Percentiles rank a stretch among this genome's conserved stretches.
Evolutionary conservation across 305 asterid genomes (phyloP).

Genomic region (Fraxinus dipetala): DNA sequence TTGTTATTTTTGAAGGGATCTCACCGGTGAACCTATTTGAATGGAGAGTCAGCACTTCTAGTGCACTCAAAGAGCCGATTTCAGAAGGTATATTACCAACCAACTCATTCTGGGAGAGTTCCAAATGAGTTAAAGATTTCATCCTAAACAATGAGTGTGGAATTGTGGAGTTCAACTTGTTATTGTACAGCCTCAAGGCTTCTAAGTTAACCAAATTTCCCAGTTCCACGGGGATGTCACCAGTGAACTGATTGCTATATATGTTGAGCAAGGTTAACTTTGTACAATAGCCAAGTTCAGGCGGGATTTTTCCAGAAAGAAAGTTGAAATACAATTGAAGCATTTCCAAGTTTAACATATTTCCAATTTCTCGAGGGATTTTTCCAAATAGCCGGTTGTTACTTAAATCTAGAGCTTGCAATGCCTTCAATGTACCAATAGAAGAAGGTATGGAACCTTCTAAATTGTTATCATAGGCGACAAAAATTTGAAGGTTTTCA

Average conservation of each 20-base stretch:
- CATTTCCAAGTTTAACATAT: slow-evolving; percentile 40
- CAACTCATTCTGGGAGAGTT: slow-evolving; percentile 57
- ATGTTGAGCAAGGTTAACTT: slow-evolving; percentile 44
- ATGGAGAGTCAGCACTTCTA: slow-evolving; percentile 67
- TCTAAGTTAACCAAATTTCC: slow-evolving; percentile 50
- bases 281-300: slow-evolving; percentile 48
- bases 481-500: slow-evolving; percentile 48
- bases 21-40: slow-evolving; percentile 60
- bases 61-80: slow-evolving; percentile 47
- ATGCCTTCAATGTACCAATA: slow-evolving; percentile 40
- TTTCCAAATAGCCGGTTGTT: slow-evolving; percentile 54
- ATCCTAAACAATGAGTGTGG: slow-evolving; percentile 56
- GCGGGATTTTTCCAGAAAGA: slow-evolving; percentile 65
- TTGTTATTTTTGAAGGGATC: slow-evolving; percentile 56
- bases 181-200: slow-evolving; percentile 43
- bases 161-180: slow-evolving; percentile 59
- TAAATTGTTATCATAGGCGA: slow-evolving; percentile 47
- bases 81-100: slow-evolving; percentile 46
- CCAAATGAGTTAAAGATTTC: slow-evolving; percentile 46
- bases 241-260: slow-evolving; percentile 48
- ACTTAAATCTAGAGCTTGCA: slow-evolving; percentile 60
- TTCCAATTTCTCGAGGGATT: slow-evolving; percentile 67
- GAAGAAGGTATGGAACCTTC: slow-evolving; percentile 66
- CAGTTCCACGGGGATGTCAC: slow-evolving; percentile 58
- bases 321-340: slow-evolving; percentile 53